Conservation (phyloP, 1,284 basidiomycete species). For the Thecaphora frezii region DNA sequence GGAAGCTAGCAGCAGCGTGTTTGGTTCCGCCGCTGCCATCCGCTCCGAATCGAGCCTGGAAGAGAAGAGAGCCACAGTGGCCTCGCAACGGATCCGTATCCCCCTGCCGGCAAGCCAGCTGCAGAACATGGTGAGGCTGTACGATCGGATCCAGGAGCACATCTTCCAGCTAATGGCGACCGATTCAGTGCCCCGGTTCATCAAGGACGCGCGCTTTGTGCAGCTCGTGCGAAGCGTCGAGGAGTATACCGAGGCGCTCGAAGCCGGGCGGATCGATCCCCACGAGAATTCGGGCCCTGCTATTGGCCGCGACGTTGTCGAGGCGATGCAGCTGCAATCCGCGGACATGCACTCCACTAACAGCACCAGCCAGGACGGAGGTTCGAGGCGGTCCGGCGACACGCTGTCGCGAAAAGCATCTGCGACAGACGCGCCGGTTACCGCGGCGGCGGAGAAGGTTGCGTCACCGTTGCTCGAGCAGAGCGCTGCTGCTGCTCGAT, state of each 20-base stretch:
- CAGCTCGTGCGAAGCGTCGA: constrained; percentile 49
- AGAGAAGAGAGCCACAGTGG: constrained; percentile 64
- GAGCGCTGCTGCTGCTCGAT: too few relatives aligned
- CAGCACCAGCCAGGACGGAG: constrained; percentile 18
- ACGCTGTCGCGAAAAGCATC: background rate
- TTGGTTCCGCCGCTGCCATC: constrained; percentile 5
- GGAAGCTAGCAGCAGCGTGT: constrained; percentile 4
- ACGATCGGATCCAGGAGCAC: constrained; percentile 93
- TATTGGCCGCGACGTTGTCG: constrained; percentile 40
- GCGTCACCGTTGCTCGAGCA: background rate
- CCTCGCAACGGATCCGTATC: constrained; percentile 30
- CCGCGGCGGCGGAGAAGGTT: background rate
- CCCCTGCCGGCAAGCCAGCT: constrained; percentile 68
- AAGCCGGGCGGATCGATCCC: constrained; percentile 46
- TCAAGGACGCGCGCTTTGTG: constrained; percentile 50
- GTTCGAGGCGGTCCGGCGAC: background rate
- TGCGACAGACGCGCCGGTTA: background rate
- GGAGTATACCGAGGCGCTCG: constrained; percentile 53
- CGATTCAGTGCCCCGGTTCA: constrained; percentile 77
- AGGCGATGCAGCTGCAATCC: constrained; percentile 45
- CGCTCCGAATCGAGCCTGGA: constrained; percentile 59
- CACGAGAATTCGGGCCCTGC: constrained; percentile 39
- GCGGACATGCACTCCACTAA: constrained; percentile 17
- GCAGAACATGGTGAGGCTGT: constrained; percentile 86
- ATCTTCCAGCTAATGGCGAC: constrained; percentile 97